Conservation (phyloP, 371 early-diverging fungal species). For the Circinella umbellata region DNA sequence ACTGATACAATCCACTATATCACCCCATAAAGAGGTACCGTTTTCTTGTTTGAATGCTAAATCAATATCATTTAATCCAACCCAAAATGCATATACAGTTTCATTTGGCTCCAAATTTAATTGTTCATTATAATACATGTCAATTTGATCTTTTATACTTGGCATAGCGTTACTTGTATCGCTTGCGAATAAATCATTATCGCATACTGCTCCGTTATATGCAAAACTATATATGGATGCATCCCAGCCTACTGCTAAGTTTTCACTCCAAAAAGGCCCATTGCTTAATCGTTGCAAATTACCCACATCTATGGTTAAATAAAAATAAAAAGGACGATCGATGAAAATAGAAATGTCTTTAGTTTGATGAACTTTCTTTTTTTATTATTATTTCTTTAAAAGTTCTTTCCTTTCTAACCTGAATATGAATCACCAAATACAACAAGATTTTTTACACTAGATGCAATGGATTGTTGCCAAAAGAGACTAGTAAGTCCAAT, state of each 20-base stretch:
- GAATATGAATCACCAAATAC: conserved; percentile 59
- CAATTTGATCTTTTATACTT: conserved; percentile 48
- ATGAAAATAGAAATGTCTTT: background rate
- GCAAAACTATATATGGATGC: conserved; percentile 49
- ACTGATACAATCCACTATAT: conserved; percentile 39
- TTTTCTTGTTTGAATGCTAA: conserved; percentile 21
- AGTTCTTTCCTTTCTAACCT: background rate
- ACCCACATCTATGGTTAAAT: conserved; percentile 32
- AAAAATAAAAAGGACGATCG: background rate
- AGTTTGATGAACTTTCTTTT: background rate
- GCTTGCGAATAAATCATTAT: conserved; percentile 27
- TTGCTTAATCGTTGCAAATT: conserved; percentile 43
- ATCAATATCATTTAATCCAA: conserved; percentile 46
- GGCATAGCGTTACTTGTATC: conserved; percentile 24
- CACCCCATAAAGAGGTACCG: conserved; percentile 5
- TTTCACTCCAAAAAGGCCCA: conserved; percentile 55
- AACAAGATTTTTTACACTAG: conserved; percentile 38
- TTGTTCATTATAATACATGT: conserved; percentile 45
- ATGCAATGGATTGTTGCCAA: conserved; percentile 4
- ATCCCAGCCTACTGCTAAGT: conserved; percentile 50
- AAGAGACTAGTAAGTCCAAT: background rate
- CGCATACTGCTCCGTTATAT: conserved; percentile 46
- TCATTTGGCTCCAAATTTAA: conserved; percentile 38
- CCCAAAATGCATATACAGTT: conserved; percentile 46
- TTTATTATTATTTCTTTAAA: background rate